phyloP scores from a whole-genome alignment of 1,284 basidiomycete genomes.

The Golubevia pallescens region DNA sequence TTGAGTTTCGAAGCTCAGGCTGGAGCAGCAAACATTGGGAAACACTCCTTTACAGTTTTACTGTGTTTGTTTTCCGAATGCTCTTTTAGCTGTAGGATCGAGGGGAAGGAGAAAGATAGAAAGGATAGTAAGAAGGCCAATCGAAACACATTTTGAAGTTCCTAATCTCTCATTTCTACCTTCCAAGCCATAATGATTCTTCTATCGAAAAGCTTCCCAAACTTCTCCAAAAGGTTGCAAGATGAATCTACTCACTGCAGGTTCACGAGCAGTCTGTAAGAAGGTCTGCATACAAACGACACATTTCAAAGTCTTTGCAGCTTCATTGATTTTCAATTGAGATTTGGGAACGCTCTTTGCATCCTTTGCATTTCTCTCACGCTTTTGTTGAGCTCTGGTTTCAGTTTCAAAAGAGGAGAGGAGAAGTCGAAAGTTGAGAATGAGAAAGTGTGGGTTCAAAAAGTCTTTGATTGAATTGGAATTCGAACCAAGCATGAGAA shows the following conservation, averaged over 20 bases:
- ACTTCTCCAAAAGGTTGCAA: neutral
- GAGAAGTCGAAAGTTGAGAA: neutral
- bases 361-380: conserved; percentile 56
- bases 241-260: conserved; percentile 24
- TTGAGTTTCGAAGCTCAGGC: too few relatives aligned
- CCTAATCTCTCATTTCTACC: neutral
- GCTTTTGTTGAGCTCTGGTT: conserved; percentile 55
- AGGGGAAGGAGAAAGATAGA: neutral
- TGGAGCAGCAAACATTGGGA: neutral
- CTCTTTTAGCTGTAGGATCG: neutral
- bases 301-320: conserved; percentile 67
- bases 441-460: neutral
- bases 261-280: conserved; percentile 66
- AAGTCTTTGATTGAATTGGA: neutral
- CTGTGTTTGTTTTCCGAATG: conserved; percentile 1
- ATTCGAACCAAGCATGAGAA: too few relatives aligned
- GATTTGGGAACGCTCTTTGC: conserved; percentile 40
- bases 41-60: neutral
- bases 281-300: conserved; percentile 67
- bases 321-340: conserved; percentile 63
- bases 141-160: neutral
- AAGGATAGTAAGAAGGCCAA: neutral
- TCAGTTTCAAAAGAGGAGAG: neutral
- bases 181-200: too few relatives aligned
- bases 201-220: neutral